These are phyloP conservation scores for Pyrenochaeta sp. DNA, from an alignment of 2,329 filamentous ascomycete genomes.

Conservation along the genomic window DNA sequence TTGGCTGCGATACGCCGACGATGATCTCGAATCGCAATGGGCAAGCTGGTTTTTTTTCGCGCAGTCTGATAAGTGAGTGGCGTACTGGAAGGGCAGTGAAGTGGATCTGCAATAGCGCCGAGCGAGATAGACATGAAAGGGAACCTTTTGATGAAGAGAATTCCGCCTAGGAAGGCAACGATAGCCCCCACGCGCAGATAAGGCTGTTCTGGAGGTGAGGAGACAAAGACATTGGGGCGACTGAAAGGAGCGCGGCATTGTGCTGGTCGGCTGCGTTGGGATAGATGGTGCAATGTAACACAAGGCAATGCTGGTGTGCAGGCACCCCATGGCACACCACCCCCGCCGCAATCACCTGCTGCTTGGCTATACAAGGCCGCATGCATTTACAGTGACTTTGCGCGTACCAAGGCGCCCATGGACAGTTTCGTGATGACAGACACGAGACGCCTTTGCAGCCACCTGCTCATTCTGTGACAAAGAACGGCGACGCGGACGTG, in stretches of 20 bases:
- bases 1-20: neutral
- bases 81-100: neutral
- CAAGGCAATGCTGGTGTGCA: conserved; percentile 13
- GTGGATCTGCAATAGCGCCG: conserved; percentile 11
- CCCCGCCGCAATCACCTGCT: conserved; percentile 14
- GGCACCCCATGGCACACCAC: conserved; percentile 11
- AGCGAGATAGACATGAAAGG: conserved; percentile 6
- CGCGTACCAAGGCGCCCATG: neutral
- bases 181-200: conserved; percentile 26
- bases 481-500: conserved; percentile 10
- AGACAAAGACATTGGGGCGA: conserved; percentile 11
- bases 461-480: conserved; percentile 23
- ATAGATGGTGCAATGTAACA: conserved; percentile 20
- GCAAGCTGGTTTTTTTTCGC: neutral
- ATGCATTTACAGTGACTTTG: neutral
- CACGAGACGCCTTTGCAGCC: conserved; percentile 20
- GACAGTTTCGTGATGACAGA: conserved; percentile 2
- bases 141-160: conserved; percentile 20
- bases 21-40: neutral
- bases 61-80: neutral
- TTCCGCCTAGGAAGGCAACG: neutral
- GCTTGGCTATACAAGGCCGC: conserved; percentile 5
- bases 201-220: conserved; percentile 9
- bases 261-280: conserved; percentile 14
- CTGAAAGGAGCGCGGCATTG: conserved; percentile 22